Evolutionary conservation across 495 filamentous ascomycete species (phyloP), one percentile per base, ranked within the genome.

Genomic region (Lepraria neglecta): DNA sequence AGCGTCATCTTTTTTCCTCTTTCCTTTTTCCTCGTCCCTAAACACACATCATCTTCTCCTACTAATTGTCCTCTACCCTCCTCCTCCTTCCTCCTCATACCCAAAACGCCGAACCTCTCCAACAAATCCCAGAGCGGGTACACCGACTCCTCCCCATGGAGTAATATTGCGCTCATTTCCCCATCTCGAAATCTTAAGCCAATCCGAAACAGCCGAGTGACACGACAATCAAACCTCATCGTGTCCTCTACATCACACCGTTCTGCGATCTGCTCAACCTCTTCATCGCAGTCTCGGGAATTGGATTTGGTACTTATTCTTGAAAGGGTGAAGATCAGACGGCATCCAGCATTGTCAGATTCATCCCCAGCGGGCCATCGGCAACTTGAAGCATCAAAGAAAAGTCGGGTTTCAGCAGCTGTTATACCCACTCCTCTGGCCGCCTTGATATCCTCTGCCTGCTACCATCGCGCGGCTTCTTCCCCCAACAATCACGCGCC

Each of bases 161-260:
- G 35, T 38, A 54, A 54, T 54, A 54, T 54, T 54, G 47, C 35
- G 33, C n/a, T 52, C 33, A 40, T 52, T 42, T 42, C 47, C 19
- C 15, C 24, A 14, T 35, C 24, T 27, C 58, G 19, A 27, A 52
- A 53, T 21, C 11, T 43, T 46, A 24, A 30, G 11, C 38, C 48
- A 51, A 45, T 15, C 40, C 42, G 21, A 42, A 14, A 40, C 10
- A 19, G 24, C 10, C 27, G 9, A 33, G 51, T 15, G 27, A 12
- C 47, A 33, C 40, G 5, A 10, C 27, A 17, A 27, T 30, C 15
- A 33, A 43, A 53, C 31, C 21, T 31, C n/a, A 2, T 33, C 38
- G 17, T 60, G 58, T 53, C 47, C 17, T 12, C 19, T 27, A 35
- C 3, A 21, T 21, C 15, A 35, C 28, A 33, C 31, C 28, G 14